Conservation (phyloP, 257 asterid genomes). For the Gentiana macrophylla region DNA sequence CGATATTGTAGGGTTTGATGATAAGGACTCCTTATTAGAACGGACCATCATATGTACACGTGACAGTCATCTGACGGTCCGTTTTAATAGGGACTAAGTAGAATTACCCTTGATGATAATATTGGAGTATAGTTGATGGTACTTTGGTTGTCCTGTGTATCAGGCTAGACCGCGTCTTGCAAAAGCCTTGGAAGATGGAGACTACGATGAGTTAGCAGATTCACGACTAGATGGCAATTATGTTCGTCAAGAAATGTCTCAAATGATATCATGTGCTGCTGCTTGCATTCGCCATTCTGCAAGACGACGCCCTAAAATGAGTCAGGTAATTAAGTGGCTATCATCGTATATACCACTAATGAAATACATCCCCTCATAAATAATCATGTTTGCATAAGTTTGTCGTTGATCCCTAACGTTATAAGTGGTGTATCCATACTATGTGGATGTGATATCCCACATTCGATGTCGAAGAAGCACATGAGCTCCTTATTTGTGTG, state of each 20-base stretch:
- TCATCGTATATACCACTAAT: too few relatives aligned
- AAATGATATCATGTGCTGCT: conserved; percentile 22
- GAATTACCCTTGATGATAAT: neutral
- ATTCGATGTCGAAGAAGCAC: too few relatives aligned
- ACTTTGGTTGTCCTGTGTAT: neutral
- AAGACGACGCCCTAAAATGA: conserved; percentile 14
- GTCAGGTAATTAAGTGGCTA: conserved; percentile 8
- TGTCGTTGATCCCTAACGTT: too few relatives aligned
- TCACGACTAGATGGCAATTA: conserved; percentile 12
- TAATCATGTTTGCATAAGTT: too few relatives aligned
- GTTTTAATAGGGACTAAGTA: too few relatives aligned
- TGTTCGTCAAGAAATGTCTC: conserved; percentile 12
- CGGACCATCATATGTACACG: neutral
- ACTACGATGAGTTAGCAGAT: conserved; percentile 6
- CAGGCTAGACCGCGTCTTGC: conserved; percentile 19
- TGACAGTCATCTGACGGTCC: too few relatives aligned
- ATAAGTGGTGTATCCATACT: too few relatives aligned
- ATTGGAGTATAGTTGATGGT: neutral
- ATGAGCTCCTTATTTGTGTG: too few relatives aligned
- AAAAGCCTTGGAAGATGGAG: conserved; percentile 12
- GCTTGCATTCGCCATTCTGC: conserved; percentile 16
- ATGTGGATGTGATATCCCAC: too few relatives aligned
- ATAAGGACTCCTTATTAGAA: too few relatives aligned
- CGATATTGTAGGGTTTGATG: neutral
- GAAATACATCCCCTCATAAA: too few relatives aligned